phyloP scores from a whole-genome alignment of 192 early-diverging fungal genomes.

The Dissophora ornata region DNA sequence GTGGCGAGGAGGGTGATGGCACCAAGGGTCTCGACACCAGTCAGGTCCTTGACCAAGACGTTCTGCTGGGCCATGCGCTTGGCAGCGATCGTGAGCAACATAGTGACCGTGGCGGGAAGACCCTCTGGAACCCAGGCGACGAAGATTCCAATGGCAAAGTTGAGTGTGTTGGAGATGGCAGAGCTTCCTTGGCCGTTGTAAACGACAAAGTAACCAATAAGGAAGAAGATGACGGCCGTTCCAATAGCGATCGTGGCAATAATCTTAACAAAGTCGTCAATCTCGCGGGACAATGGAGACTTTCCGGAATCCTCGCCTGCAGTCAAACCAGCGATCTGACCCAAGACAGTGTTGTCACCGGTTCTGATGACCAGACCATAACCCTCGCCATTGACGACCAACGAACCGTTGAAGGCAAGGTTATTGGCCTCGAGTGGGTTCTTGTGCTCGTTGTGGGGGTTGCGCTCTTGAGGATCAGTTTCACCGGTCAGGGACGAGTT shows the following conservation, averaged over 20 bases:
- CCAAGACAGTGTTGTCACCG: slow-evolving; percentile 93
- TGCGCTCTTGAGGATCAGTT: slow-evolving; percentile 92
- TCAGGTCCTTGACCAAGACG: slow-evolving; percentile 94
- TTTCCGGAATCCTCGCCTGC: slow-evolving; percentile 78
- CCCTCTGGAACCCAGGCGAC: slow-evolving; percentile 96
- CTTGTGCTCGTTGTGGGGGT: slow-evolving; percentile 66
- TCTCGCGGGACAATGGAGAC: slow-evolving; percentile 83
- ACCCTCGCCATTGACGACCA: slow-evolving; percentile 84
- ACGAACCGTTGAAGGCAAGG: slow-evolving; percentile 89
- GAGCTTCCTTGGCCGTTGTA: slow-evolving; percentile 55
- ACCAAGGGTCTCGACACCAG: slow-evolving; percentile 96
- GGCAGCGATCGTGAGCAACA: slow-evolving; percentile 95
- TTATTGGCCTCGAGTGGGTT: slow-evolving; percentile 95
- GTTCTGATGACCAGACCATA: slow-evolving; percentile 94
- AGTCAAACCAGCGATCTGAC: slow-evolving; percentile 93
- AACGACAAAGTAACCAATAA: slow-evolving; percentile 69
- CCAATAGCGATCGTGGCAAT: slow-evolving; percentile 83
- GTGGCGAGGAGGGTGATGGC: slow-evolving; percentile 97
- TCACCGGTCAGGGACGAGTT: slow-evolving; percentile 97
- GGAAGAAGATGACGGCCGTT: slow-evolving; percentile 86
- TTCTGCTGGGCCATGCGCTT: slow-evolving; percentile 91
- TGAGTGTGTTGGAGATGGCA: slow-evolving; percentile 71
- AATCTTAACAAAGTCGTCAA: slow-evolving; percentile 83
- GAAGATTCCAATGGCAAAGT: slow-evolving; percentile 91
- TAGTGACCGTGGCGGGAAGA: slow-evolving; percentile 92